Conservation (phyloP, 768 basidiomycete species). For the Exidia glandulosa region DNA sequence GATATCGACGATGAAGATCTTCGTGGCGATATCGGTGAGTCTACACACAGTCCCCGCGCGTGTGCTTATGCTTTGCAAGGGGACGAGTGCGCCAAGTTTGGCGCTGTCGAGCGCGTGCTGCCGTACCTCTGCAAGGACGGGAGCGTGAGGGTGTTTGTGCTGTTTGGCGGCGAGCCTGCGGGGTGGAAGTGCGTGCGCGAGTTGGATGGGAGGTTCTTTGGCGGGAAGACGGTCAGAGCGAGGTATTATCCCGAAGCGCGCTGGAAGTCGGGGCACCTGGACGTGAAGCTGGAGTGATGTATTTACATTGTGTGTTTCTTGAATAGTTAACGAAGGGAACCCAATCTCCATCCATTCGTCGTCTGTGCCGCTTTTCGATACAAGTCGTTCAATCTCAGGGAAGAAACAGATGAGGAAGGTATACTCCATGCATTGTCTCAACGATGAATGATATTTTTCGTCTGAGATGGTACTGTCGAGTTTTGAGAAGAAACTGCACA, state of each 20-base stretch:
- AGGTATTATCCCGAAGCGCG: slow-evolving; percentile 62
- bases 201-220: slow-evolving; percentile 87
- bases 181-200: slow-evolving; percentile 95
- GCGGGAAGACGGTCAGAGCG: slow-evolving; percentile 72
- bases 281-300: not conserved
- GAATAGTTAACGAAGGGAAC: no score
- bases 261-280: slow-evolving; percentile 16
- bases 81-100: slow-evolving; percentile 86
- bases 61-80: slow-evolving; percentile 30
- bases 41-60: not conserved
- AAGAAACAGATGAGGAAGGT: no score
- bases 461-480: no score
- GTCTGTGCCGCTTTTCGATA: no score
- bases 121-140: slow-evolving; percentile 73
- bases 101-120: slow-evolving; percentile 82
- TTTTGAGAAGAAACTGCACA: no score
- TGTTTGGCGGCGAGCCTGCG: slow-evolving; percentile 83
- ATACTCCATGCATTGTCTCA: no score
- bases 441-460: no score
- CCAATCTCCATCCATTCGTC: no score
- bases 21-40: slow-evolving; percentile 76
- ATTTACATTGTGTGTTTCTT: no score
- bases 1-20: slow-evolving; percentile 80
- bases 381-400: no score
- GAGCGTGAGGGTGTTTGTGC: slow-evolving; percentile 83